Base-by-base conservation (phyloP, 1,284 basidiomycete species). In the Irpex sp. region DNA sequence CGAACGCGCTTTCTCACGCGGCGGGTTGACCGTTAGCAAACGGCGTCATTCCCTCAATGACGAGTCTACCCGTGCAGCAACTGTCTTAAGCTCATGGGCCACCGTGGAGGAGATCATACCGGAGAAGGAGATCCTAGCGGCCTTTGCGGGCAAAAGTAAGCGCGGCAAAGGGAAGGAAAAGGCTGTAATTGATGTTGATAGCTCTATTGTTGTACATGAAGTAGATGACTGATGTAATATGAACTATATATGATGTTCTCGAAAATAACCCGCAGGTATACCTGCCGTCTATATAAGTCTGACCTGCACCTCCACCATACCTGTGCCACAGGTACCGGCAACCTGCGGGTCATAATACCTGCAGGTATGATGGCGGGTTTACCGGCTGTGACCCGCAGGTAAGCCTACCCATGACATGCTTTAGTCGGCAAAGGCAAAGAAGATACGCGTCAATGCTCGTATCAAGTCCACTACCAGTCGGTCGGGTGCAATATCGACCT, bases 1-100 rank as follows among this genome's bases (percentile, higher is more conserved):
- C 44, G 68, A 72, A 49, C 65, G 65, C 0, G 67, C 65, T 1
- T 73, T 73, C 60, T 72, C 68, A 2, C 57, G 57, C 9, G 69
- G 67, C 58, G 66, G 70, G 0, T 65, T 70, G 2, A 70, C 67
- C 0, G 67, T 72, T 2, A 67, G 66, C 0, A 69, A 69, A 58
- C 67, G 67, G 34, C 61, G 64, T 0, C 70, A 70, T 52, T 65
- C 65, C 1, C 64, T 72, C 0, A 64, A 57, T 36, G 66, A 72
- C 34, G 64, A 65, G 34, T 69, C 71, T 0, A 64, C 0, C 21
- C 21, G 21, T 26, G 21, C 21, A 26, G 21, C 21, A 26, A 26
- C 21, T 3, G 21, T 26, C 21, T 59, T 71, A 4, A 62, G 70
- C 9, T 68, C 66, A 2, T 72, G 71, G 70, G 63, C 65, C 5